Evolutionary conservation across 1,284 basidiomycete genomes (phyloP), one percentile per base, ranked within the genome.

Genomic region (Peniophora sp.): DNA sequence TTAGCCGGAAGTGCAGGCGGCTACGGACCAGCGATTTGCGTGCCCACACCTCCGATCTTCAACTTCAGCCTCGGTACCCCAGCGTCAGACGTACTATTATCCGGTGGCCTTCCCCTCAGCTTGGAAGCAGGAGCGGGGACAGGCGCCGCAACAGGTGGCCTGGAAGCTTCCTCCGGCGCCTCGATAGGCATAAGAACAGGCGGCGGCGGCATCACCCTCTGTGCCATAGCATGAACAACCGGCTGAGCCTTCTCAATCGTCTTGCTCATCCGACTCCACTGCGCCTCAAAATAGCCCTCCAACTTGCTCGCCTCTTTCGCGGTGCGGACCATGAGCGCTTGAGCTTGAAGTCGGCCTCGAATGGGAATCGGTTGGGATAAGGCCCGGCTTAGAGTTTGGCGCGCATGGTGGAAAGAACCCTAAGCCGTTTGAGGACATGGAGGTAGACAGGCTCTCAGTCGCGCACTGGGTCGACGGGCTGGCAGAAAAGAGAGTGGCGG

Each of bases 371-470:
- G 60, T 90, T 81, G 54, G 82, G 78, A 70, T 98, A 99, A 48
- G 94, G 80, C 0, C 93, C 93, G 53, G 79, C 82, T 60, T 92
- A 85, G 22, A 99, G 71, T 67, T 97, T 98, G 50, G 88, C 88
- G 18, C 76, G 74, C 71, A 97, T 90, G 0, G 93, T 95, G 47
- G 84, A 85, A 11, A 99, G 73, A 64, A 99, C 96, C 92, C 99
- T 98, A 0, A 97, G 96, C 14, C 87, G 75, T 64, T 90, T 89
- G 68, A 99, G 89, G 52, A 96, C 71, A 49, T 89, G 83, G 60
- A 93, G 92, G 67, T 98, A 98, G 57, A 91, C 93, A 55, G 89
- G 88, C 15, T 89, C 90, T 60, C 79, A 76, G 61, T 95, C 90
- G 57, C 91, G 76, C 20, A 94, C 79, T 18, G 92, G 90, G 66